Percentiles rank a stretch among this genome's conserved stretches.
phyloP scores from a whole-genome alignment of 2,329 filamentous ascomycete genomes.

The Claviceps humidiphila region DNA sequence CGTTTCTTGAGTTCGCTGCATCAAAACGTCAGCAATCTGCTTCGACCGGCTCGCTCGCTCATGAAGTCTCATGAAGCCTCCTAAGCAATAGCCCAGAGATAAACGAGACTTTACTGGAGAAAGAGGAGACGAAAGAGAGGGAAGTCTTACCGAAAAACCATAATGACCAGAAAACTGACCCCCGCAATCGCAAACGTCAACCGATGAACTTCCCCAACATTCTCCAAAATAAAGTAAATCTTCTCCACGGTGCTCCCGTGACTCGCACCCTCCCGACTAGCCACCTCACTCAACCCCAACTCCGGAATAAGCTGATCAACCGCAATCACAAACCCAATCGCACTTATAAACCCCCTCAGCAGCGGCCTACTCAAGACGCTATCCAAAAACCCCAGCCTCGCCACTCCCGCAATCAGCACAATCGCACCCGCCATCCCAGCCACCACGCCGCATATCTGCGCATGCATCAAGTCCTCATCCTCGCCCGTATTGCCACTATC shows the following conservation, averaged over 20 bases:
- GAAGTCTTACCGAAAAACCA: constrained; percentile 61
- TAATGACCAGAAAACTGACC: constrained; percentile 73
- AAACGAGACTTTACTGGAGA: no score
- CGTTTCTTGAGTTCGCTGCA: constrained; percentile 64
- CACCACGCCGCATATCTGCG: constrained; percentile 74
- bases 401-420: constrained; percentile 76
- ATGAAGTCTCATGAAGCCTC: no score
- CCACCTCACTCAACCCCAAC: constrained; percentile 58
- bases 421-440: constrained; percentile 79
- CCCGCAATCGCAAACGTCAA: constrained; percentile 67
- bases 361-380: constrained; percentile 90
- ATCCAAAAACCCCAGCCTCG: constrained; percentile 81
- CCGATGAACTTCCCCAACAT: constrained; percentile 52
- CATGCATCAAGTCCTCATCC: constrained; percentile 54
- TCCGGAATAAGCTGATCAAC: constrained; percentile 91
- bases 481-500: constrained; percentile 52
- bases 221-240: constrained; percentile 60
- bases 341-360: constrained; percentile 87
- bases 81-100: no score
- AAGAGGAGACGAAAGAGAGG: no score
- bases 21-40: background rate
- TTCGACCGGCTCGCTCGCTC: no score
- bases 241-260: constrained; percentile 85
- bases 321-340: constrained; percentile 90
- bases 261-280: constrained; percentile 50